A percentile compares a stretch with the other conserved stretches of the same genome.
phyloP scores from a whole-genome alignment of 176 grass and related monocot genomes.

The Pontederia paniculata region DNA sequence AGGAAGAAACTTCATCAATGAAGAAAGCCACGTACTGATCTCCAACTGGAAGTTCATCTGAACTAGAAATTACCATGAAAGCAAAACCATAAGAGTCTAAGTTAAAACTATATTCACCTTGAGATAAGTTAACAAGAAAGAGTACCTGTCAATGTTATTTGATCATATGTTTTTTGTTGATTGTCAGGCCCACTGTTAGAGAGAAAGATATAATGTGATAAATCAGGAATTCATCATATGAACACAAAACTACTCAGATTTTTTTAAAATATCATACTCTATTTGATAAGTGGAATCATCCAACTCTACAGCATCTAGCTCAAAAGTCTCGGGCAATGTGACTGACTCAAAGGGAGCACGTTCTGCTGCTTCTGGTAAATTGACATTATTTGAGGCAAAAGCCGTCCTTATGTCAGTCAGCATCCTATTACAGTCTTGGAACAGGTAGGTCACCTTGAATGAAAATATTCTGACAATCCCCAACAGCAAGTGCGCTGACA shows the following conservation, averaged over 20 bases:
- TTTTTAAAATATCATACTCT: constrained; percentile 37
- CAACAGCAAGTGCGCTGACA: constrained; percentile 84
- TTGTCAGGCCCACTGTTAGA: constrained; percentile 43
- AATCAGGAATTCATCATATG: not conserved
- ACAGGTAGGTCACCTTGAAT: constrained; percentile 85
- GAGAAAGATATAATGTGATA: constrained; percentile 12
- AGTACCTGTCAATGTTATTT: constrained; percentile 67
- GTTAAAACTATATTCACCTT: not conserved
- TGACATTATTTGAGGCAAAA: constrained; percentile 40
- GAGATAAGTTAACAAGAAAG: not conserved
- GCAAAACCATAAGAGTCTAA: not conserved
- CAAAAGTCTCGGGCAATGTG: constrained; percentile 60
- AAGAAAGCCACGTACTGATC: constrained; percentile 48
- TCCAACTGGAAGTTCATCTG: constrained; percentile 26
- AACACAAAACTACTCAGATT: not conserved
- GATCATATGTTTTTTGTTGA: constrained; percentile 44
- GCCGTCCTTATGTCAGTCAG: constrained; percentile 51
- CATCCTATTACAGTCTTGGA: constrained; percentile 65
- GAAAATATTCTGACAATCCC: constrained; percentile 90
- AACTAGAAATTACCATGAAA: constrained; percentile 13
- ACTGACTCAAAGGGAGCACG: constrained; percentile 44
- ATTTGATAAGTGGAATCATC: constrained; percentile 37
- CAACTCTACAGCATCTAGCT: constrained; percentile 59
- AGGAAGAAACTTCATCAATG: constrained; percentile 55
- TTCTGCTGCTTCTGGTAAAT: constrained; percentile 46